These are phyloP conservation scores for Ogataea nonfermentans DNA, from an alignment of 805 yeast genomes.

Conservation along the genomic window DNA sequence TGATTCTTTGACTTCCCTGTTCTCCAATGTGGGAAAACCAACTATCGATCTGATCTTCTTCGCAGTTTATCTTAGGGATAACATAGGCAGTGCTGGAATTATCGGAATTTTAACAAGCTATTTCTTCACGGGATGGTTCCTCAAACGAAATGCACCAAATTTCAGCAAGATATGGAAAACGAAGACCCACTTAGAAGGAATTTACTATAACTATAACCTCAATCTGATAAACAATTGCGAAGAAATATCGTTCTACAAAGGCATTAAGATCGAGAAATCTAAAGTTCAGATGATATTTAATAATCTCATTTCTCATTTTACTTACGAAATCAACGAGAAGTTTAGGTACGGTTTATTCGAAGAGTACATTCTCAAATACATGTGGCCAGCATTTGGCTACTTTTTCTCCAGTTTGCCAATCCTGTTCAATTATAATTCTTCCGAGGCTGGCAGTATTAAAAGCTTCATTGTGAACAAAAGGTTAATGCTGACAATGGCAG, in stretches of 20 bases:
- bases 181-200: constrained; percentile 81
- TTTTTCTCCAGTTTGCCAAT: constrained; percentile 88
- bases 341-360: constrained; percentile 73
- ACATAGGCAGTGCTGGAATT: constrained; percentile 84
- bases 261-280: constrained; percentile 71
- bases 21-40: constrained; percentile 90
- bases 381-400: constrained; percentile 97
- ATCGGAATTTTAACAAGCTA: constrained; percentile 80
- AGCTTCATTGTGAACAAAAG: constrained; percentile 89
- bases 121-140: constrained; percentile 69
- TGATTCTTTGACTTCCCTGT: constrained; percentile 76
- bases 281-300: constrained; percentile 61
- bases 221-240: constrained; percentile 86
- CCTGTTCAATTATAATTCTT: constrained; percentile 45
- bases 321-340: constrained; percentile 49
- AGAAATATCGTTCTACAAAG: constrained; percentile 92
- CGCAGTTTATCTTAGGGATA: constrained; percentile 77
- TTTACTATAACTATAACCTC: constrained; percentile 81
- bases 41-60: constrained; percentile 81
- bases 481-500: constrained; percentile 85
- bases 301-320: constrained; percentile 41
- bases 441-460: constrained; percentile 67
- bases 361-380: constrained; percentile 82
- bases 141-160: constrained; percentile 76
- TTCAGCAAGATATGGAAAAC: constrained; percentile 74